These are phyloP conservation scores for Amaranthus palmeri DNA, from an alignment of 148 eudicot genomes.

Conservation along the genomic window DNA sequence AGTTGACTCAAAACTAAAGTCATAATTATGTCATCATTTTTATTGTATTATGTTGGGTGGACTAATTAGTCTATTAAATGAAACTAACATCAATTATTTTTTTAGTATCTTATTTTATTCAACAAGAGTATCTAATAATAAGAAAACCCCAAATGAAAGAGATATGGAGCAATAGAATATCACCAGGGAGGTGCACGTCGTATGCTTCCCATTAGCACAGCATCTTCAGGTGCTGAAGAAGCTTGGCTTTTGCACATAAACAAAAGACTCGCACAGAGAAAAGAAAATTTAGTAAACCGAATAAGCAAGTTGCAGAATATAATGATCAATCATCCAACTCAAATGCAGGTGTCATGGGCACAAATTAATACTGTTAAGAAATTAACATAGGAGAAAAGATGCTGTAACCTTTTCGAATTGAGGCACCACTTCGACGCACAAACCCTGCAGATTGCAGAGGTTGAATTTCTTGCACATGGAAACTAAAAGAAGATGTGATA, in stretches of 20 bases:
- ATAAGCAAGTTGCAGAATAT: constrained; percentile 9
- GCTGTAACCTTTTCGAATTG: not conserved
- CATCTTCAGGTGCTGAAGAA: constrained; percentile 12
- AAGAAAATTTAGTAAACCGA: not conserved
- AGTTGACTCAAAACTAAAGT: constrained; percentile 8
- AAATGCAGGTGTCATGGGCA: not conserved
- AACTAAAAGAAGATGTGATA: not conserved
- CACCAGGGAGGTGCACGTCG: constrained; percentile 22
- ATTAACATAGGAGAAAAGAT: constrained; percentile 1
- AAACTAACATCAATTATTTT: not conserved
- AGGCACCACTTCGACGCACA: constrained; percentile 16
- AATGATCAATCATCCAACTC: constrained; percentile 7
- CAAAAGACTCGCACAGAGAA: not conserved
- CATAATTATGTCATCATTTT: not conserved
- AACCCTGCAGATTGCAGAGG: constrained; percentile 14
- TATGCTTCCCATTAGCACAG: constrained; percentile 16
- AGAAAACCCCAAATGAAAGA: not conserved
- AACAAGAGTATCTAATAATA: not conserved
- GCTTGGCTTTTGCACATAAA: not conserved
- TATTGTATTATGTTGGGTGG: not conserved
- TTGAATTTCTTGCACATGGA: constrained; percentile 13
- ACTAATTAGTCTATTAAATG: not conserved
- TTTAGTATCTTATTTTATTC: not conserved
- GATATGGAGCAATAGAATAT: constrained; percentile 4
- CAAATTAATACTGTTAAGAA: not conserved